phyloP scores from a whole-genome alignment of 2,329 filamentous ascomycete species.

The Diaporthe vaccinii region DNA sequence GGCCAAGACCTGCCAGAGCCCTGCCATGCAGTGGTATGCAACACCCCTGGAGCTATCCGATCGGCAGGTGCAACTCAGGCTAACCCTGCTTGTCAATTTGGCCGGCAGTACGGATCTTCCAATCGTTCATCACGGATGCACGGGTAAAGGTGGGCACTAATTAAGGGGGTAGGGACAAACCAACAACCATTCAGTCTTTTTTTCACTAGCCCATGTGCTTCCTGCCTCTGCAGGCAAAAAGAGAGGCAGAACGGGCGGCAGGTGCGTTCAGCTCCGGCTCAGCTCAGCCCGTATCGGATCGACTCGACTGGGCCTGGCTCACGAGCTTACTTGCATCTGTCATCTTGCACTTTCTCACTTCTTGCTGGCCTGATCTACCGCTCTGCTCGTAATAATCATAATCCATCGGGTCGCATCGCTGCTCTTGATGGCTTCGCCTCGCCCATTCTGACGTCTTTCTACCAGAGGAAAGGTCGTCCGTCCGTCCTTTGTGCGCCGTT shows the following conservation, averaged over 20 bases:
- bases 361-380: neutral
- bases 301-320: neutral
- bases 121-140: neutral
- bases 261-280: slow-evolving; percentile 5
- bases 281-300: neutral
- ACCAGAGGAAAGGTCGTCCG: neutral
- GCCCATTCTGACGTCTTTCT: neutral
- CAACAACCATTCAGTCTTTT: neutral
- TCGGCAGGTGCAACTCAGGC: slow-evolving; percentile 3
- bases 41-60: slow-evolving; percentile 2
- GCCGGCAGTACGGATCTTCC: neutral
- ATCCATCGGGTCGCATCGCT: neutral
- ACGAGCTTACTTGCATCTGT: slow-evolving; percentile 1
- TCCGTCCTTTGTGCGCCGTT: neutral
- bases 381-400: neutral
- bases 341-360: neutral
- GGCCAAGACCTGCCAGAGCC: slow-evolving; percentile 17
- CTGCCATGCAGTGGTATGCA: neutral
- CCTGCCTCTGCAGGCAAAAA: neutral
- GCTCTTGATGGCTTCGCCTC: slow-evolving; percentile 33
- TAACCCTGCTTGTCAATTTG: slow-evolving; percentile 8
- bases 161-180: slow-evolving; percentile 2
- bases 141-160: slow-evolving; percentile 20
- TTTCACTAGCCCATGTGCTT: neutral
- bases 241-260: too few species aligned